These are phyloP conservation scores for Osmozyma mogii DNA, from an alignment of 805 yeast species.

Conservation along the genomic window DNA sequence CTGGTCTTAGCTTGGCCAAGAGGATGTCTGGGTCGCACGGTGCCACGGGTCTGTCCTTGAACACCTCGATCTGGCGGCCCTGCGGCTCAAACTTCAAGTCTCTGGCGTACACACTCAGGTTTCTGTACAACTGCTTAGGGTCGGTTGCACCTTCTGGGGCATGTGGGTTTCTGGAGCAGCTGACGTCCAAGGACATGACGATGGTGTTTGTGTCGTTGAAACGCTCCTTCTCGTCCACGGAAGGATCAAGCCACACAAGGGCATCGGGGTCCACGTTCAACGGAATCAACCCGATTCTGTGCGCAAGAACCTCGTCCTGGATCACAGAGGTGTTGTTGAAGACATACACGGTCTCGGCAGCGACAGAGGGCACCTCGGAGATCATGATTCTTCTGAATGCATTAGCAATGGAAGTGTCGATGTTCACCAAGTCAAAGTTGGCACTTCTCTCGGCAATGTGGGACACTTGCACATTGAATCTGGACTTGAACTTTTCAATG, in stretches of 20 bases:
- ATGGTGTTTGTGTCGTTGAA: conserved; percentile 86
- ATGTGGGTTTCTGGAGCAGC: conserved; percentile 79
- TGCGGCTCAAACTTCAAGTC: conserved; percentile 89
- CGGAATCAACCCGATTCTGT: conserved; percentile 89
- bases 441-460: conserved; percentile 61
- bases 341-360: conserved; percentile 85
- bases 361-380: conserved; percentile 92
- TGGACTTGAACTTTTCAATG: conserved; percentile 65
- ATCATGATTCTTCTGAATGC: conserved; percentile 97
- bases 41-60: conserved; percentile 57
- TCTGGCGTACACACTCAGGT: conserved; percentile 80
- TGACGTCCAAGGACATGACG: conserved; percentile 70
- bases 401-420: conserved; percentile 91
- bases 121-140: conserved; percentile 76
- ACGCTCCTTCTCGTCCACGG: conserved; percentile 52
- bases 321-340: conserved; percentile 94
- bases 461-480: conserved; percentile 59
- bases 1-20: conserved; percentile 89
- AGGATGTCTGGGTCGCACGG: conserved; percentile 86
- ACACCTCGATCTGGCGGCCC: conserved; percentile 72
- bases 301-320: conserved; percentile 95
- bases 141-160: conserved; percentile 73
- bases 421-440: conserved; percentile 77
- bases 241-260: conserved; percentile 72
- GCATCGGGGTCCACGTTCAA: conserved; percentile 85